Percentiles rank a stretch among this genome's conserved stretches.
Evolutionary conservation across 2,329 filamentous ascomycete species (phyloP).

Genomic region (Juglanconis oblonga): DNA sequence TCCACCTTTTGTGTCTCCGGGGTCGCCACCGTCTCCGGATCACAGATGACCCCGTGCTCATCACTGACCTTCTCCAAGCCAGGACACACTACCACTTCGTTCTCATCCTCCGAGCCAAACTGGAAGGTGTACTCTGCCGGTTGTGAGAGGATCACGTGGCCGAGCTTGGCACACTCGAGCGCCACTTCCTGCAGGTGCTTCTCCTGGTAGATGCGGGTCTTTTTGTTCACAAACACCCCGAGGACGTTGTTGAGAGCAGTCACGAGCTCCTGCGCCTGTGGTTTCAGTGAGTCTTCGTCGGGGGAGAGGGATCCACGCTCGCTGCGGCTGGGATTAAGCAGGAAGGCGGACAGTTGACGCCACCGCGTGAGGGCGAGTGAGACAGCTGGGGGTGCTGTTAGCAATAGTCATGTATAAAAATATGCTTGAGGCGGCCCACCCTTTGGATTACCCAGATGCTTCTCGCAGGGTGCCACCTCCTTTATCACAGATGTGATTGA

Average conservation of each 20-base stretch:
- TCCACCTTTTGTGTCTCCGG: not conserved
- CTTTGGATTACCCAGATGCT: conserved; percentile 22
- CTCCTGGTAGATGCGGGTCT: conserved; percentile 31
- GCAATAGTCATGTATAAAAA: no score
- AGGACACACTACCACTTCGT: conserved; percentile 21
- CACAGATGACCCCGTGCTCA: conserved; percentile 8
- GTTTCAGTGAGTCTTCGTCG: conserved; percentile 26
- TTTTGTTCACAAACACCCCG: conserved; percentile 28
- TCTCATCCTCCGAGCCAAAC: not conserved
- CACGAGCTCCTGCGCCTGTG: conserved; percentile 31
- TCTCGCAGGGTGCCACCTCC: conserved; percentile 27
- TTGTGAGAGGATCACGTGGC: conserved; percentile 41
- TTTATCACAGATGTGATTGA: conserved; percentile 29
- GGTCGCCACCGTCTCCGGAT: conserved; percentile 1
- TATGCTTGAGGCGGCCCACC: conserved; percentile 25
- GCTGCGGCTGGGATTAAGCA: conserved; percentile 37
- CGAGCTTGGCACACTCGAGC: conserved; percentile 37
- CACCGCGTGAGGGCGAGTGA: conserved; percentile 37
- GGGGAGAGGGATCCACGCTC: conserved; percentile 33
- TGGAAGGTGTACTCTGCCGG: conserved; percentile 29
- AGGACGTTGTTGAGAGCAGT: conserved; percentile 33
- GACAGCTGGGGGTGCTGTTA: conserved; percentile 19
- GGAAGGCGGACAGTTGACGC: conserved; percentile 40
- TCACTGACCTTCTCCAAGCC: conserved; percentile 14
- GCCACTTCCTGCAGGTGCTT: conserved; percentile 38